Percentiles rank a stretch among this genome's conserved stretches.
Conservation (phyloP, 176 grass and related monocot species). For the Lolium rigidum region DNA sequence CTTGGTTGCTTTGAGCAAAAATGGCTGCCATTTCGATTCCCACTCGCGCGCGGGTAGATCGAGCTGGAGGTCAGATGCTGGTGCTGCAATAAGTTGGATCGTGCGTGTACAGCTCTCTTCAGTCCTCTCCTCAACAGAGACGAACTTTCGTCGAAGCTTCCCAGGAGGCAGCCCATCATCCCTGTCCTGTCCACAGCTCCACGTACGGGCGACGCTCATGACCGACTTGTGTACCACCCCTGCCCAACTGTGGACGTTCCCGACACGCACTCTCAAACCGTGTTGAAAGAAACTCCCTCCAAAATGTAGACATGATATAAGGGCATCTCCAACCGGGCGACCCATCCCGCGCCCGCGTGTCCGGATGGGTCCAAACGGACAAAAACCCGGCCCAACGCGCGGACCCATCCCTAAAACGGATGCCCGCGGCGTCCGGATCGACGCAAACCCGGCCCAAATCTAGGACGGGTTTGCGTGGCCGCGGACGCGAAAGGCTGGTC, state of each 20-base stretch:
- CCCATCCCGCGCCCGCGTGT: too few relatives aligned
- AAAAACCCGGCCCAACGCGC: too few relatives aligned
- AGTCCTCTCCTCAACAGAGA: background rate
- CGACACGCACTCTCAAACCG: constrained; percentile 6
- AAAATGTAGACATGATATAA: background rate
- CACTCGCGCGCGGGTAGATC: background rate
- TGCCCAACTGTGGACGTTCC: background rate
- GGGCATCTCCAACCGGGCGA: too few relatives aligned
- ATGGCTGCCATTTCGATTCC: background rate
- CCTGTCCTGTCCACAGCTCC: background rate
- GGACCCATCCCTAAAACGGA: too few relatives aligned
- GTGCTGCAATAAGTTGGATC: background rate
- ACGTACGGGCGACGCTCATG: constrained; percentile 1
- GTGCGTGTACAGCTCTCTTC: background rate
- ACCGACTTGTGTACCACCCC: constrained; percentile 2
- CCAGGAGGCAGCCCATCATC: background rate
- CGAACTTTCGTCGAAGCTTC: background rate
- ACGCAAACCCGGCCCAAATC: too few relatives aligned
- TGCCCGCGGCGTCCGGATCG: too few relatives aligned
- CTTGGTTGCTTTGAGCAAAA: background rate
- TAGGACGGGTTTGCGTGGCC: too few relatives aligned
- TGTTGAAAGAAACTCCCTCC: constrained; percentile 9
- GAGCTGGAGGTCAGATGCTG: background rate
- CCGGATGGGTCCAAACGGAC: too few relatives aligned
- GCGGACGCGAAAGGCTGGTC: too few relatives aligned